Evolutionary conservation across 2,329 filamentous ascomycete species (phyloP), one percentile per base, ranked within the genome.

Genomic region (Scleromitrula shiraiana): DNA sequence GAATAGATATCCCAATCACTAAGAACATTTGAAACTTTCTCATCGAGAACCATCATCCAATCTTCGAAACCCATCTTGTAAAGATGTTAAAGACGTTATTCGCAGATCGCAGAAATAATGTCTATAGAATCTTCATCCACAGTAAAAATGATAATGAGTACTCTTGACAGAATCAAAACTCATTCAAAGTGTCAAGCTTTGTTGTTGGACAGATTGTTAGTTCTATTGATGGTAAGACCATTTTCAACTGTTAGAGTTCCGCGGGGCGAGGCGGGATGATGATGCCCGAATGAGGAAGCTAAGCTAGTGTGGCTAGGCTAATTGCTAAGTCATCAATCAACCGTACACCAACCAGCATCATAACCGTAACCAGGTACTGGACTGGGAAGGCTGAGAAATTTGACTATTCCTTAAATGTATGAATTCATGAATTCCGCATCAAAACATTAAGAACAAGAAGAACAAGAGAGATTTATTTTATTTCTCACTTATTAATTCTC

Each of bases 1-100:
- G 87, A 88, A 70, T 85, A 85, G 56, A 77, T 68, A 65, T 93
- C 88, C 89, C 90, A 96, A 67, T 87, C 83, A 30, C 80, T 76
- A 48, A 94, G 70, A 44, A 91, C 68, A 52, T 76, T 73, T 43
- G 82, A 80, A 55, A 94, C 70, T 62, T 78, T 72, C 58, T 79
- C 73, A 69, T 96, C 89, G 58, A 94, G 70, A 67, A 78, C 76
- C 60, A 82, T 74, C 62, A 88, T 66, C 39, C 82, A 50, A 53
- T 72, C 72, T 58, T 80, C 73, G 64, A 50, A 53, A 29, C 59
- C 53, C 61, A 63, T 62, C 43, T 24, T 60, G 53, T n/a, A 33
- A 19, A 37, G 35, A 50, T 37, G 3, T 14, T 38, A 10, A 23
- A 26, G 22, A 27, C 12, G 35, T 39, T 23, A 24, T 19, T 37